Evolutionary conservation across 2,329 filamentous ascomycete genomes (phyloP), one percentile per base, ranked within the genome.

Genomic region (Trematosphaeria pertusa): DNA sequence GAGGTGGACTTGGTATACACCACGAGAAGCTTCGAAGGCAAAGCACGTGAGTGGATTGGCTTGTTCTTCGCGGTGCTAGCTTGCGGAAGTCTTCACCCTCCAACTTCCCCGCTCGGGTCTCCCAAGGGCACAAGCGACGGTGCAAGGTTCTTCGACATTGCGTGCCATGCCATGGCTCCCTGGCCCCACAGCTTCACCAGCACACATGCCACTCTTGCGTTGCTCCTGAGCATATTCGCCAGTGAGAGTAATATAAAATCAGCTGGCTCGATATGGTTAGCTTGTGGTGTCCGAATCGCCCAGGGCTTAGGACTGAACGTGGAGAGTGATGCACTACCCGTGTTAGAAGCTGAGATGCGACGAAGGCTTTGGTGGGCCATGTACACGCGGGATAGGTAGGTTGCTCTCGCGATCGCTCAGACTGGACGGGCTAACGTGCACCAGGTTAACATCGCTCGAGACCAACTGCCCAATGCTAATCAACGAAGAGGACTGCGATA

Each of bases 351-450:
- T 9, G 93, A 97, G 71, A 91, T 93, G 84, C 85, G 92, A 43
- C 85, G 89, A 50, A 82, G 92, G 44, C 84, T 94, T 2, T 99
- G 93, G 93, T 99, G 94, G 91, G 85, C 89, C 11, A 84, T 96
- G 46, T 97, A 97, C 72, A 84, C 91, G 34, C 85, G 92, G 75
- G 94, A 99, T 73, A 85, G 91, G 84, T 86, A 67, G 65, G 77
- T 21, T 4, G 11, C 7, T 28, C 24, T 12, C 12, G 24, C 8
- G 12, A 28, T 8, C 12, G 12, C 8, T 28, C 24, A 28, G 8
- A 22, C 14, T 42, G 9, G 1, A n/a, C 15, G 19, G 31, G 52
- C 68, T 75, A 42, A 72, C 56, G 15, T 26, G 15, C n/a, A n/a
- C 28, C 61, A 87, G 85, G 52, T 81, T 89, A 19, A 76, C 95